Evolutionary conservation across 2,329 filamentous ascomycete genomes (phyloP), one percentile per base, ranked within the genome.

Genomic region (Laburnicola sp.): DNA sequence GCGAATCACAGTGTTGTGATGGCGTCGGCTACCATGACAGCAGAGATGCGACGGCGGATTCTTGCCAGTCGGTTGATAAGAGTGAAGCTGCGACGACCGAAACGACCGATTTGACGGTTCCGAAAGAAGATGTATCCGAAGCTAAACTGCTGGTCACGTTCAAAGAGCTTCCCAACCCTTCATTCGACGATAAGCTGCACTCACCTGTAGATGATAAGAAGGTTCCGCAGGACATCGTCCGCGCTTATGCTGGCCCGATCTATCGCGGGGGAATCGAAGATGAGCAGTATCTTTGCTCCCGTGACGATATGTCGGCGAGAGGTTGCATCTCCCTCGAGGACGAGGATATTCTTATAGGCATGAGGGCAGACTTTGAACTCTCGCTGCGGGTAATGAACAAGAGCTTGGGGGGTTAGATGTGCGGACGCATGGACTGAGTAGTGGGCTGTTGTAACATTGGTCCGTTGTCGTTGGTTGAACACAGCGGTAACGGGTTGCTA

Each of bases 171-270:
- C 23, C 36, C 21, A 30, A 25, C 25, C 21, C 26, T 26, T 27
- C 23, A 21, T 38, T 36, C 7, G 9, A 32, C 26, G 23, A 32
- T 25, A 6, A 51, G 25, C 22, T 46, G 16, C 36, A 36, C 35
- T 45, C 48, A 32, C 46, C 40, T 30, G 34, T 55, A 40, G 48
- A 57, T 40, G 54, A 58, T 16, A 50, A 56, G 42, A 53, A 60
- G 31, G 46, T 37, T 8, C 45, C 63, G 26, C 59, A 62, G 21
- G 58, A 63, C 9, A 54, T 63, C 16, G 57, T 65, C 16, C 59
- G 53, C 23, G 55, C 58, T 22, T 66, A 66, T 51, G 53, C 54
- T 39, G 32, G 28, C 4, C 40, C 51, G 8, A 50, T 56, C 39
- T 44, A 48, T 26, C 30, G 52, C 8, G 51, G 49, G 2, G 51